These are phyloP conservation scores for Dendrobium chrysotoxum DNA, from an alignment of 106 monocot species.

Conservation along the genomic window DNA sequence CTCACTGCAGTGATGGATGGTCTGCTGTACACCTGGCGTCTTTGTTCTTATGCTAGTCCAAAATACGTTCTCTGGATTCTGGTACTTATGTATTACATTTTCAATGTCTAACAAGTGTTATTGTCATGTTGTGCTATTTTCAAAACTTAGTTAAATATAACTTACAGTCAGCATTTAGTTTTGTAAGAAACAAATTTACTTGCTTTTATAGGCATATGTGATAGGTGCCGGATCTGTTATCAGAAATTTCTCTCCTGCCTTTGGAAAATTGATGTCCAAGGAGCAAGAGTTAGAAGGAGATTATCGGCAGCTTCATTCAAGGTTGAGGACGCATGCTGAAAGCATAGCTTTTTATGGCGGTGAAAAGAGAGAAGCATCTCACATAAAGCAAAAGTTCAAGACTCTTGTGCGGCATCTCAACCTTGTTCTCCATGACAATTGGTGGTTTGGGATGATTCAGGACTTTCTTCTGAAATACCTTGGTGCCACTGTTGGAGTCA, in stretches of 20 bases:
- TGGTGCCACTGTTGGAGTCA: constrained; percentile 91
- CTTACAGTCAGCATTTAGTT: neutral
- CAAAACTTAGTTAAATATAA: neutral
- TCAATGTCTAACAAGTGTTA: neutral
- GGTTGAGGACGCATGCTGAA: constrained; percentile 90
- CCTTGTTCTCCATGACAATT: constrained; percentile 70
- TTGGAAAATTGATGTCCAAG: constrained; percentile 93
- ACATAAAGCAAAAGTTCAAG: constrained; percentile 62
- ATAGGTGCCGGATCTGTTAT: constrained; percentile 78
- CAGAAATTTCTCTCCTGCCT: constrained; percentile 91
- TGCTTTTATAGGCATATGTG: constrained; percentile 74
- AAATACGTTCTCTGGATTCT: constrained; percentile 99
- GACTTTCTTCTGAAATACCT: constrained; percentile 97
- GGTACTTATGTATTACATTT: constrained; percentile 33
- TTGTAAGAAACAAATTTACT: constrained; percentile 8
- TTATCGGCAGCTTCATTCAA: constrained; percentile 93
- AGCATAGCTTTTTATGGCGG: constrained; percentile 99
- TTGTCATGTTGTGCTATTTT: neutral
- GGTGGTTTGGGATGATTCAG: constrained; percentile 99
- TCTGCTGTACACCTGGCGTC: constrained; percentile 89
- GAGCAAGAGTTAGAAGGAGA: constrained; percentile 99
- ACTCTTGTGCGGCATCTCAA: constrained; percentile 77
- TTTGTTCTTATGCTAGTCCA: constrained; percentile 99
- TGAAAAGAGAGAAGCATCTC: constrained; percentile 79
- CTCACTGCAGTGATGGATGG: constrained; percentile 84